phyloP scores from a whole-genome alignment of 306 rosid species.

The Cajanus cajan region DNA sequence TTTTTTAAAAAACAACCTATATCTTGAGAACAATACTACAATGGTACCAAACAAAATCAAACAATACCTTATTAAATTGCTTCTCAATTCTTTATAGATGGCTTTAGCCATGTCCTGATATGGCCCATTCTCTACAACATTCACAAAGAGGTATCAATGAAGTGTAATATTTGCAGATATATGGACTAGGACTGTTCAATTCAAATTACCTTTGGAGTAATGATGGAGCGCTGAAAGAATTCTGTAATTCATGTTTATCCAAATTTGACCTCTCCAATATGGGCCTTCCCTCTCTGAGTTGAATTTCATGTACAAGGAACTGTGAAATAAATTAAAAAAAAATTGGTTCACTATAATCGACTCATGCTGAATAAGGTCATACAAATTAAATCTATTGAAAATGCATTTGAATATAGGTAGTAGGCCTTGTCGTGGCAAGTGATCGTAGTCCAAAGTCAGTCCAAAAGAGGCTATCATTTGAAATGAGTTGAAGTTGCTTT shows the following conservation, averaged over 20 bases:
- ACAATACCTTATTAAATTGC: constrained; percentile 74
- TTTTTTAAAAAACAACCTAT: not conserved
- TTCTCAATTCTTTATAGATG: constrained; percentile 66
- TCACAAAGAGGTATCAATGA: not conserved
- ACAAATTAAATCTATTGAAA: not conserved
- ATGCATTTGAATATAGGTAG: constrained; percentile 6
- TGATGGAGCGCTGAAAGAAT: constrained; percentile 87
- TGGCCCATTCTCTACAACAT: constrained; percentile 67
- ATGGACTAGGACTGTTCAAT: not conserved
- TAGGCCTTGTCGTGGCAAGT: constrained; percentile 80
- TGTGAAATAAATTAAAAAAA: not conserved
- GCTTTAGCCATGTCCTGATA: constrained; percentile 67
- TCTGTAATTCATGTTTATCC: constrained; percentile 81
- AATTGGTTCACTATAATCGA: constrained; percentile 15
- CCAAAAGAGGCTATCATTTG: constrained; percentile 75
- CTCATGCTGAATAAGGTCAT: constrained; percentile 13
- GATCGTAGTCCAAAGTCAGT: constrained; percentile 90
- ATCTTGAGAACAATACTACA: not conserved
- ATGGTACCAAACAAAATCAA: not conserved
- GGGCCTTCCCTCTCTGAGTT: constrained; percentile 89
- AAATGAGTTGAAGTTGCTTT: constrained; percentile 83
- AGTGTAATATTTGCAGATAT: constrained; percentile 25
- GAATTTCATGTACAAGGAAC: constrained; percentile 85
- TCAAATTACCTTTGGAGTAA: constrained; percentile 69
- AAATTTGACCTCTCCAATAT: constrained; percentile 92